Evolutionary conservation across 768 basidiomycete genomes (phyloP).

Genomic region (Cystobasidium tubakii): DNA sequence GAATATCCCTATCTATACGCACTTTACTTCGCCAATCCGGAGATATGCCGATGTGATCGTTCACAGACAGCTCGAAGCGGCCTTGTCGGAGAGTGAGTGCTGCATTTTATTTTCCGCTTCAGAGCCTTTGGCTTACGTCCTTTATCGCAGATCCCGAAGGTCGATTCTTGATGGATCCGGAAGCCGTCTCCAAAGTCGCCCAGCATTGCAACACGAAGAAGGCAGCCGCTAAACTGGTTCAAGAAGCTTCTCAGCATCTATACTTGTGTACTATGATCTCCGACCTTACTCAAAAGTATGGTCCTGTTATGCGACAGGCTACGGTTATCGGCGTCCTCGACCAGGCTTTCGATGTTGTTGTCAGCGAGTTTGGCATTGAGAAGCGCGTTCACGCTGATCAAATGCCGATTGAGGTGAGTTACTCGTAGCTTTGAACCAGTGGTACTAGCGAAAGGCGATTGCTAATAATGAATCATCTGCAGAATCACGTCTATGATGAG

Average conservation of each 20-base stretch:
- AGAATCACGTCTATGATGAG: slow-evolving; percentile 96
- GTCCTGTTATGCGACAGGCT: slow-evolving; percentile 91
- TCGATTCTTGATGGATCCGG: slow-evolving; percentile 86
- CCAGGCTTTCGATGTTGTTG: slow-evolving; percentile 90
- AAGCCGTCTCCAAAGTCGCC: slow-evolving; percentile 93
- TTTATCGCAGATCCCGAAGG: slow-evolving; percentile 63
- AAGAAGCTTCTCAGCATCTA: slow-evolving; percentile 92
- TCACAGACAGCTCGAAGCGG: slow-evolving; percentile 90
- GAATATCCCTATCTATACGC: slow-evolving; percentile 83
- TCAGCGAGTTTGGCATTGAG: slow-evolving; percentile 97
- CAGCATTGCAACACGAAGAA: slow-evolving; percentile 77
- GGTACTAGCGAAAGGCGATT: too few species aligned
- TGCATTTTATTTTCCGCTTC: too few species aligned
- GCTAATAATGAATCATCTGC: background rate
- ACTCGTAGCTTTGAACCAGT: background rate
- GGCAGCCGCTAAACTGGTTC: slow-evolving; percentile 82
- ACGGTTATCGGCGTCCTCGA: slow-evolving; percentile 93
- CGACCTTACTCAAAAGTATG: slow-evolving; percentile 87
- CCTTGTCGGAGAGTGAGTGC: slow-evolving; percentile 62
- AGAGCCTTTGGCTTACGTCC: background rate
- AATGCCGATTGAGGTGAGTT: slow-evolving; percentile 89
- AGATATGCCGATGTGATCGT: slow-evolving; percentile 74
- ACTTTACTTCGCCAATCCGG: slow-evolving; percentile 61
- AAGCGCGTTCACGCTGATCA: slow-evolving; percentile 98
- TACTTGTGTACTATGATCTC: slow-evolving; percentile 91